Conservation (phyloP, 2,329 filamentous ascomycete genomes). For the Phyllosticta paracitricarpa region DNA sequence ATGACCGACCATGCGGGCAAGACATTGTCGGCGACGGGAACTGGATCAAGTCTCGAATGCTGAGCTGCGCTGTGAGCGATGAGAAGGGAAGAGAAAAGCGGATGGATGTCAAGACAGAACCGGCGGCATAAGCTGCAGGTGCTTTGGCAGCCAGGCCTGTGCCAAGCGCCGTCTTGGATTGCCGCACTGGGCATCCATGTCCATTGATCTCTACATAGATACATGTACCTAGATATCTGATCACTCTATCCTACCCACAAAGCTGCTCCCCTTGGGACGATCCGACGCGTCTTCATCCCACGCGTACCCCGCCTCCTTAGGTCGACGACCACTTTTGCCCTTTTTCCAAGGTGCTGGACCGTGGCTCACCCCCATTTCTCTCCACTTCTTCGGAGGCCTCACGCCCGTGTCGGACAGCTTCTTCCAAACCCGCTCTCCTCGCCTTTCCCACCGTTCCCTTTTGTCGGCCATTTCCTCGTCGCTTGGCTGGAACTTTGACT, state of each 20-base stretch:
- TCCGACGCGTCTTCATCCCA: background rate
- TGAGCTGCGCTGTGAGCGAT: background rate
- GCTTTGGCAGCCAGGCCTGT: background rate
- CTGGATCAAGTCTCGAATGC: background rate
- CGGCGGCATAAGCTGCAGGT: background rate
- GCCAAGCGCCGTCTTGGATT: background rate
- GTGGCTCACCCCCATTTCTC: conserved; percentile 33
- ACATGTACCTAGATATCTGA: background rate
- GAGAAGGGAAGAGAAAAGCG: background rate
- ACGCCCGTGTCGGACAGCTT: conserved; percentile 41
- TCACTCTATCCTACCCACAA: background rate
- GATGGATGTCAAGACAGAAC: background rate
- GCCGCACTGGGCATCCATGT: background rate
- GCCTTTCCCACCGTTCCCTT: conserved; percentile 36
- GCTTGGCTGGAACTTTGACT: conserved; percentile 60
- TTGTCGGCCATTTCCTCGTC: conserved; percentile 36
- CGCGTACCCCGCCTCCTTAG: background rate
- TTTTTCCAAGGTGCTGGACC: background rate
- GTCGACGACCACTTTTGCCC: background rate
- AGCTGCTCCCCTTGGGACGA: background rate
- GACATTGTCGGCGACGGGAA: conserved; percentile 1
- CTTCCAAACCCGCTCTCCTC: conserved; percentile 40
- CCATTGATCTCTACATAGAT: background rate
- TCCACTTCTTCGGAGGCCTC: conserved; percentile 46
- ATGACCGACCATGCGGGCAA: conserved; percentile 3